These are phyloP conservation scores for Dothistroma septosporum DNA, from an alignment of 2,329 filamentous ascomycete species.

Conservation along the genomic window DNA sequence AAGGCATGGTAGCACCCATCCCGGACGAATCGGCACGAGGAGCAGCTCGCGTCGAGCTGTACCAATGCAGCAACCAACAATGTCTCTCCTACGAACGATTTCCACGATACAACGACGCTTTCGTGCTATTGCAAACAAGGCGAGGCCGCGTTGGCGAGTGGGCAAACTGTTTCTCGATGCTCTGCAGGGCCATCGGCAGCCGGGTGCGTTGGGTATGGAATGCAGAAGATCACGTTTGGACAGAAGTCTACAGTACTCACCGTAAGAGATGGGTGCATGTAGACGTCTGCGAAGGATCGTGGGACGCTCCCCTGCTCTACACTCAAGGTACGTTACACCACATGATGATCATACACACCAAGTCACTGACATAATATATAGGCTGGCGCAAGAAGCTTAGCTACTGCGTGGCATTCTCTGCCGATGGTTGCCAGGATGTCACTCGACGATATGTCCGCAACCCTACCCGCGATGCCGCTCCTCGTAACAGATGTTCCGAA, in stretches of 20 bases:
- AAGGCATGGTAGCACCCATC: slow-evolving; percentile 77
- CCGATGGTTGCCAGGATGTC: slow-evolving; percentile 70
- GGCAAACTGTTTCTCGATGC: slow-evolving; percentile 98
- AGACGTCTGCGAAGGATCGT: slow-evolving; percentile 88
- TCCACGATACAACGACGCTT: slow-evolving; percentile 91
- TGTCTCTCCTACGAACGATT: slow-evolving; percentile 84
- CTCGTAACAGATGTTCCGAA: slow-evolving; percentile 76
- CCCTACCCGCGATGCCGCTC: slow-evolving; percentile 62
- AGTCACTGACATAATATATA: slow-evolving; percentile 31
- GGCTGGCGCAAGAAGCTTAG: slow-evolving; percentile 95
- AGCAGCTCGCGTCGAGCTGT: slow-evolving; percentile 82
- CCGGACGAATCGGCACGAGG: slow-evolving; percentile 87
- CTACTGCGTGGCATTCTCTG: slow-evolving; percentile 95
- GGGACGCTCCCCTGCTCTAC: slow-evolving; percentile 91
- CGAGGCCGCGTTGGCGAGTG: slow-evolving; percentile 89
- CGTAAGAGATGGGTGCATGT: slow-evolving; percentile 95
- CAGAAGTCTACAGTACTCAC: slow-evolving; percentile 92
- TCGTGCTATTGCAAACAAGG: slow-evolving; percentile 81
- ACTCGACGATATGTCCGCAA: slow-evolving; percentile 69
- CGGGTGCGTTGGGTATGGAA: slow-evolving; percentile 98
- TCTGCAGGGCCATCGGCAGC: slow-evolving; percentile 86
- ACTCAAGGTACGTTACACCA: slow-evolving; percentile 61
- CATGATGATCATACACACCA: slow-evolving; percentile 1
- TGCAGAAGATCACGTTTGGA: slow-evolving; percentile 95
- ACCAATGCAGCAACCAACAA: slow-evolving; percentile 71